Conservation (phyloP, 768 basidiomycete species). For the Lentinula sp. region DNA sequence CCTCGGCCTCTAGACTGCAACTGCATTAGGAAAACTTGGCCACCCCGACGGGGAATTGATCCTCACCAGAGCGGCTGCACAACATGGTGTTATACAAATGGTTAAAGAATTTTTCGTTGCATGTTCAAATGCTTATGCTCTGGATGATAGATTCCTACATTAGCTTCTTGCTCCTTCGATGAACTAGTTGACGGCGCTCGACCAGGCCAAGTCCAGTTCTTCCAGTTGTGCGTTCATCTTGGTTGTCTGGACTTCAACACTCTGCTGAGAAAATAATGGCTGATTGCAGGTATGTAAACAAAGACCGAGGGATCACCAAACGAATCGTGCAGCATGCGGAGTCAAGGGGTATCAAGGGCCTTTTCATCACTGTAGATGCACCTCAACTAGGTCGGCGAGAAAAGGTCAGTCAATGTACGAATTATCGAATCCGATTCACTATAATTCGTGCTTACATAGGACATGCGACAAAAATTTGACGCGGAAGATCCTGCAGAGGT, state of each 20-base stretch:
- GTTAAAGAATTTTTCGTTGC: constrained; percentile 20
- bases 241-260: background rate
- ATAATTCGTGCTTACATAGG: constrained; percentile 25
- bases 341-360: constrained; percentile 79
- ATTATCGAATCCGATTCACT: no score
- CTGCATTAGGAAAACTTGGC: constrained; percentile 88
- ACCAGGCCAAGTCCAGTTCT: constrained; percentile 75
- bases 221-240: constrained; percentile 60
- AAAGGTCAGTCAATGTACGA: constrained; percentile 40
- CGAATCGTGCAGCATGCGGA: constrained; percentile 89
- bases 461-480: constrained; percentile 96
- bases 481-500: constrained; percentile 64
- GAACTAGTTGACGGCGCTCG: constrained; percentile 86
- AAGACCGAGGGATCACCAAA: constrained; percentile 79
- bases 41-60: constrained; percentile 95
- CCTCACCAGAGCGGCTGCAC: constrained; percentile 82
- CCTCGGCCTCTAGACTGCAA: constrained; percentile 48
- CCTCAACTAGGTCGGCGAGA: constrained; percentile 93
- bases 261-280: background rate
- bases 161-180: constrained; percentile 94
- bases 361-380: constrained; percentile 98
- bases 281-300: constrained; percentile 75
- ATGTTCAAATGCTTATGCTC: background rate
- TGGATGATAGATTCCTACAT: constrained; percentile 76
- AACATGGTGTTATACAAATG: constrained; percentile 73